A percentile compares a stretch with the other conserved stretches of the same genome.
phyloP scores from a whole-genome alignment of 768 basidiomycete species.

The Rhizopogon roseolus region DNA sequence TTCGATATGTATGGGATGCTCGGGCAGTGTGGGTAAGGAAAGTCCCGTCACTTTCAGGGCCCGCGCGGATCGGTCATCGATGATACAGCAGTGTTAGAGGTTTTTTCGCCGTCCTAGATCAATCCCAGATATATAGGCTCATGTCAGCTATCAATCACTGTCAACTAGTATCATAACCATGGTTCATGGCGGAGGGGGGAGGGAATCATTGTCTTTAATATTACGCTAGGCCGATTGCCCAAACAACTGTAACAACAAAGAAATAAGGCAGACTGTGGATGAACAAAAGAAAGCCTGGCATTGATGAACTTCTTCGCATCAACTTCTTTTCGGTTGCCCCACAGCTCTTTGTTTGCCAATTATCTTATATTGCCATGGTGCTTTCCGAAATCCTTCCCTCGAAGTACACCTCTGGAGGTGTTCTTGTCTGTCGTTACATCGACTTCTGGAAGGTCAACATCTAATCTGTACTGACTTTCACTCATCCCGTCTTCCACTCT shows the following conservation, averaged over 20 bases:
- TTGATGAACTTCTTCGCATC: neutral
- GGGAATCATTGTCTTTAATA: too few species aligned
- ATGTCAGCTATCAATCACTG: too few species aligned
- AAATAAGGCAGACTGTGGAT: neutral
- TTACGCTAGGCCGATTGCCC: neutral
- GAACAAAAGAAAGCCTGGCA: neutral
- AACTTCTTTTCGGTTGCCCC: slow-evolving; percentile 11
- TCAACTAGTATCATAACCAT: too few species aligned
- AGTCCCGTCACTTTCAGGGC: too few species aligned
- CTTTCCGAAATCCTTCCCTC: neutral
- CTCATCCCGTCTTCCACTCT: too few species aligned
- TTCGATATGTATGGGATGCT: too few species aligned
- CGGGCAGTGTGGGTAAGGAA: too few species aligned
- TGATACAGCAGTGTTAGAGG: too few species aligned
- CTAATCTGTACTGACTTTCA: neutral
- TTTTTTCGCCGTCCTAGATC: too few species aligned
- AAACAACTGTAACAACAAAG: neutral
- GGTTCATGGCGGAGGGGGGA: too few species aligned
- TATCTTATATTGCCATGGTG: slow-evolving; percentile 5
- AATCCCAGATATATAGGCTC: too few species aligned
- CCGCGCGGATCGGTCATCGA: too few species aligned
- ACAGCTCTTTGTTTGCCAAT: slow-evolving; percentile 4
- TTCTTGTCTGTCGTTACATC: slow-evolving; percentile 8
- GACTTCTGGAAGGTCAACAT: slow-evolving; percentile 16
- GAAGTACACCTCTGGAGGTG: slow-evolving; percentile 11